phyloP scores from a whole-genome alignment of 2,329 filamentous ascomycete species.

The Aspergillus niger region DNA sequence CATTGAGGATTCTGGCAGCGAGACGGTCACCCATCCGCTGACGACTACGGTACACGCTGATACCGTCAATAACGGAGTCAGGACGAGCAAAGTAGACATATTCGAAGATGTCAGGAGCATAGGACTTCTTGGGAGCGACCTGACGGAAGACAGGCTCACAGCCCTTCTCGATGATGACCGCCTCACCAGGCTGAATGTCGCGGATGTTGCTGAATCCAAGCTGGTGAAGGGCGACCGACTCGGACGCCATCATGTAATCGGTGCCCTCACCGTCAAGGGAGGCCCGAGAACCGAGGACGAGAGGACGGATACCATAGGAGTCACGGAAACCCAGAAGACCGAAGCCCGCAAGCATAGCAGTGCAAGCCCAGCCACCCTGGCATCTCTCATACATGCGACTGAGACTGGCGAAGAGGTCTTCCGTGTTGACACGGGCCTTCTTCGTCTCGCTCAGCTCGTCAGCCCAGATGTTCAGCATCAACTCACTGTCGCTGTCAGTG shows the following conservation, averaged over 20 bases:
- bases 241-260: constrained; percentile 91
- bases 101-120: constrained; percentile 85
- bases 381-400: constrained; percentile 72
- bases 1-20: constrained; percentile 68
- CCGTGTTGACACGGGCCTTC: constrained; percentile 76
- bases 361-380: constrained; percentile 76
- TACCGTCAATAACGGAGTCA: constrained; percentile 81
- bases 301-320: constrained; percentile 77
- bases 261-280: constrained; percentile 65
- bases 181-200: constrained; percentile 80
- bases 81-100: constrained; percentile 85
- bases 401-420: constrained; percentile 74
- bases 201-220: constrained; percentile 75
- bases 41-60: constrained; percentile 79
- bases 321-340: constrained; percentile 80
- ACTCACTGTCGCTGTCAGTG: constrained; percentile 83
- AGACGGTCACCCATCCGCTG: constrained; percentile 85
- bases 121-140: constrained; percentile 66
- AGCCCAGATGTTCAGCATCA: constrained; percentile 87
- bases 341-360: constrained; percentile 80
- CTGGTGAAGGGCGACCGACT: constrained; percentile 80
- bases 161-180: constrained; percentile 82
- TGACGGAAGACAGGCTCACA: constrained; percentile 72
- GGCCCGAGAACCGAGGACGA: constrained; percentile 73
- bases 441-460: constrained; percentile 77